Conservation (phyloP, 768 basidiomycete species). For the Agaricus sinodeliciosus region DNA sequence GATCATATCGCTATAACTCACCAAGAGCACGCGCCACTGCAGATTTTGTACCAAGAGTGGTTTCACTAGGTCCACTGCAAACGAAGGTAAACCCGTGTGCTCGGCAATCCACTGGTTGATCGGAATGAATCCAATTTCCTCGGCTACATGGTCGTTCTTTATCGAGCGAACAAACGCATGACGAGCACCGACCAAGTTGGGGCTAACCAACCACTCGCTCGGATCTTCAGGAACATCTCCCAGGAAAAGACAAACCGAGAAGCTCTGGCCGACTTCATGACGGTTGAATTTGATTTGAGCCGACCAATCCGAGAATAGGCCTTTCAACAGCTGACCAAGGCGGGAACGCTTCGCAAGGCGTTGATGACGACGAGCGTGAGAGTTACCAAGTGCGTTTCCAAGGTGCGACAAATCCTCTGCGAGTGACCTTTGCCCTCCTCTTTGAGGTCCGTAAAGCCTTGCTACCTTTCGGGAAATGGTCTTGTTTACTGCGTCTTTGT, state of each 20-base stretch:
- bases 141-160: slow-evolving; percentile 30
- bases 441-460: slow-evolving; percentile 18
- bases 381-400: neutral
- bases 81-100: slow-evolving; percentile 18
- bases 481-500: slow-evolving; percentile 15
- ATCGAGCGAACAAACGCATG: slow-evolving; percentile 32
- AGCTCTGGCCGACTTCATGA: slow-evolving; percentile 35
- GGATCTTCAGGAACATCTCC: slow-evolving; percentile 32
- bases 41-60: slow-evolving; percentile 31
- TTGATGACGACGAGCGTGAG: neutral
- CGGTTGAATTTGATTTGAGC: slow-evolving; percentile 35
- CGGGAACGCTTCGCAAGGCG: neutral
- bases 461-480: slow-evolving; percentile 23
- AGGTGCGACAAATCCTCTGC: too few species aligned
- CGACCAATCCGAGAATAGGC: slow-evolving; percentile 32
- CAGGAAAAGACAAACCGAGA: slow-evolving; percentile 41
- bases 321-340: neutral
- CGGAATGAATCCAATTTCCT: slow-evolving; percentile 34
- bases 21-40: slow-evolving; percentile 31
- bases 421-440: neutral
- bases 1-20: neutral
- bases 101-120: slow-evolving; percentile 26
- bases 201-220: slow-evolving; percentile 26
- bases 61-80: slow-evolving; percentile 24
- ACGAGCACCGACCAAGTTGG: slow-evolving; percentile 36